Conservation (phyloP, 2,329 filamentous ascomycete genomes). For the Dryadomyces quercus-mongolicae region DNA sequence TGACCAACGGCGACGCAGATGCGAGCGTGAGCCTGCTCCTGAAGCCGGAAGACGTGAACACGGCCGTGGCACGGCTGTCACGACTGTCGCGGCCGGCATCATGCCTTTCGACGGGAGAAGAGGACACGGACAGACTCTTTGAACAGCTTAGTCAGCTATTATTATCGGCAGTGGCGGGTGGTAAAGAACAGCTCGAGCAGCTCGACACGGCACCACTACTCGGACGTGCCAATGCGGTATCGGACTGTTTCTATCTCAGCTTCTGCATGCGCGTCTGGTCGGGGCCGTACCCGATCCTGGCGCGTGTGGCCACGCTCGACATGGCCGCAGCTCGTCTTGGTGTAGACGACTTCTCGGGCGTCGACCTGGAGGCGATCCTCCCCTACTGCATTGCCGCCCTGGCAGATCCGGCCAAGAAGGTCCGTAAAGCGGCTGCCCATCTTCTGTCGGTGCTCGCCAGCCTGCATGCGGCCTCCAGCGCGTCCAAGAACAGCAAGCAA, state of each 20-base stretch:
- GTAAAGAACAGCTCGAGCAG: constrained; percentile 28
- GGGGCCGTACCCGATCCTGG: constrained; percentile 55
- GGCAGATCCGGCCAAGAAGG: constrained; percentile 60
- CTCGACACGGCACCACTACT: constrained; percentile 46
- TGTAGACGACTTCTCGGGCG: constrained; percentile 29
- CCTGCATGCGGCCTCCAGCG: constrained; percentile 26
- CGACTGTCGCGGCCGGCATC: constrained; percentile 19
- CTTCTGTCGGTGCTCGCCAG: constrained; percentile 50
- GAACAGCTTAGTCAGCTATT: constrained; percentile 47
- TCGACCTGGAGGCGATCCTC: constrained; percentile 68
- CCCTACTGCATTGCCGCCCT: constrained; percentile 71
- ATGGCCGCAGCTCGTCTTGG: constrained; percentile 47
- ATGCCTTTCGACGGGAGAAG: constrained; percentile 29
- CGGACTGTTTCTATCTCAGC: constrained; percentile 55
- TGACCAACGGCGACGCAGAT: constrained; percentile 19
- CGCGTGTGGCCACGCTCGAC: constrained; percentile 57
- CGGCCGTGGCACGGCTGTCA: constrained; percentile 26
- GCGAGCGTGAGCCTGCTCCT: constrained; percentile 18
- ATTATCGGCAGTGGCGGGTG: constrained; percentile 34
- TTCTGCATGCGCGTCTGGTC: constrained; percentile 70
- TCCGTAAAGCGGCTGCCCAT: constrained; percentile 64
- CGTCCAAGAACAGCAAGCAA: constrained; percentile 16
- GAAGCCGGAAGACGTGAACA: background rate
- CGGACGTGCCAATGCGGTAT: constrained; percentile 38
- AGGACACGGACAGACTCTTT: constrained; percentile 37